Base-by-base conservation (phyloP, 169 alveolate genomes). In the Sarcocystis neurona region DNA sequence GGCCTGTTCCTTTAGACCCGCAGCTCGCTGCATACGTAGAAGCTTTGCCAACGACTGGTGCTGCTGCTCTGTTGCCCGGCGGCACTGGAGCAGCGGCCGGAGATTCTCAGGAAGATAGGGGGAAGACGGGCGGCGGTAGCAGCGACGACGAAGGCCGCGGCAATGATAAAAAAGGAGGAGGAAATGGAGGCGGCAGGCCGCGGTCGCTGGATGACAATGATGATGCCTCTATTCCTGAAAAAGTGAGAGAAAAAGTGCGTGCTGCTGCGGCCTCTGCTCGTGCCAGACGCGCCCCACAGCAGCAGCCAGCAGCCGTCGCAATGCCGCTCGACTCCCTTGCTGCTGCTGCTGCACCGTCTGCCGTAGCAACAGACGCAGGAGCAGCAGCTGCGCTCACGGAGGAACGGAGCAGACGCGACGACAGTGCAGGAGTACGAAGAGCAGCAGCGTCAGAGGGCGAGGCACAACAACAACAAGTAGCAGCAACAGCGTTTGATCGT, bases 1-100 rank as follows among this genome's bases (percentile, higher is more conserved):
- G 97, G 4, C 97, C 96, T 34, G 92, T 63, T 37, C 88, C 90
- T 46, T 86, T 86, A 6, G 90, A 86, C 30, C 82, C 90, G 30
- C 90, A 86, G 86, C 72, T 86, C 79, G 90, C 90, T 50, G 90
- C 90, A 2, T 86, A 86, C 77, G 48, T 86, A 2, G 44, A 86
- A 39, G 90, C 90, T 5, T 79, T 86, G 41, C 90, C 90, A 12
- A 86, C 90, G 68, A 47, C n/a, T 60, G 68, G 85, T 50, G 53
- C 68, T 44, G 79, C 68, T 20, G 12, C 44, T 79, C 68, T 74
- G 46, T 37, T 20, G n/a, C 44, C 27, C 37, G 50, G 47, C 27
- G 80, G n/a, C 75, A 63, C 8, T 8, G 60, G 18, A 18, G 18
- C 60, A 50, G 60, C n/a, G 60, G 18, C 8, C 60, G 18, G 18